A percentile compares a stretch with the other conserved stretches of the same genome.
These are phyloP conservation scores for Brettanomyces custersianus DNA, from an alignment of 805 yeast species.

Conservation along the genomic window DNA sequence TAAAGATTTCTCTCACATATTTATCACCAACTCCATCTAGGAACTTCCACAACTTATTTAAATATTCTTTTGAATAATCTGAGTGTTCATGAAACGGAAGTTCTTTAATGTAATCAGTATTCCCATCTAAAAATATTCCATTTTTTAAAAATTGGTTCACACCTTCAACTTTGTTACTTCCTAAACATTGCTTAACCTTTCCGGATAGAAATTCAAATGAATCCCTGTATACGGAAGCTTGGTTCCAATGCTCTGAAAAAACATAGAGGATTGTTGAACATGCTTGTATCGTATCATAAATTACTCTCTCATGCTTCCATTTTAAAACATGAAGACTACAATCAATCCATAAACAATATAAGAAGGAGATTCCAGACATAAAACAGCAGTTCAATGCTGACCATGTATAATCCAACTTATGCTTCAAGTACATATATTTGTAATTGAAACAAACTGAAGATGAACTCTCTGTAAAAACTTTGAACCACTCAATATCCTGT, in stretches of 20 bases:
- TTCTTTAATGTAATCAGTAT: too few species aligned
- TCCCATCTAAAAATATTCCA: too few species aligned
- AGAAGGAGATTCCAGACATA: constrained; percentile 24
- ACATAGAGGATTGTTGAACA: constrained; percentile 23
- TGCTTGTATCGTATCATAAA: constrained; percentile 23
- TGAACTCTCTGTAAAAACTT: constrained; percentile 24
- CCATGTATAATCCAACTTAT: constrained; percentile 23
- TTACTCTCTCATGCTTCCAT: constrained; percentile 17
- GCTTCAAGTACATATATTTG: constrained; percentile 18
- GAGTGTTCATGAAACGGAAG: too few species aligned
- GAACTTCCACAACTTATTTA: too few species aligned
- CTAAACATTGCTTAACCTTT: constrained; percentile 5
- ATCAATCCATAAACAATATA: constrained; percentile 26
- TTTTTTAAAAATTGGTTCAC: too few species aligned
- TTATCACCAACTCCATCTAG: too few species aligned
- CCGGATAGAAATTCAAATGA: constrained; percentile 22
- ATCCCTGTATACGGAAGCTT: constrained; percentile 20
- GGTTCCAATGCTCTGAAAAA: constrained; percentile 22
- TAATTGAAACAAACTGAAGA: constrained; percentile 22
- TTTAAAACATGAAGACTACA: constrained; percentile 15
- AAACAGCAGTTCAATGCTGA: constrained; percentile 24
- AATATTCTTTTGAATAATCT: too few species aligned
- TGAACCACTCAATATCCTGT: constrained; percentile 23
- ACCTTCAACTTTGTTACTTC: too few species aligned
- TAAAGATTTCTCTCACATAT: too few species aligned